Evolutionary conservation across 1,284 basidiomycete species (phyloP).

Genomic region (Fomitopsis schrenkii): DNA sequence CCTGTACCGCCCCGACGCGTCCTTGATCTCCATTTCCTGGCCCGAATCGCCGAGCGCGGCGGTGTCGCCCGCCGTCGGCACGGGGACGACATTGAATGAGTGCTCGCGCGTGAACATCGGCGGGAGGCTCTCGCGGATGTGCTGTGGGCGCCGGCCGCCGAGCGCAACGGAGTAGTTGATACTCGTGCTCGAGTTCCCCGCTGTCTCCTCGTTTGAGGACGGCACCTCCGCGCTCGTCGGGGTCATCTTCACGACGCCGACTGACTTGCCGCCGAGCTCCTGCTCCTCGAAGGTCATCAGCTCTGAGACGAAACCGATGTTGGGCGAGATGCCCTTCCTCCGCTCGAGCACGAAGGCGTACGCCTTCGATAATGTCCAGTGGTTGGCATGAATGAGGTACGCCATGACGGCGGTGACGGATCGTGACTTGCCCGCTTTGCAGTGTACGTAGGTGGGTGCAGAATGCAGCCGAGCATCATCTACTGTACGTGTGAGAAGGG

Average conservation of each 20-base stretch:
- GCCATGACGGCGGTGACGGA: slow-evolving; percentile 97
- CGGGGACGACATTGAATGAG: slow-evolving; percentile 22
- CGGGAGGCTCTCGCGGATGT: slow-evolving; percentile 74
- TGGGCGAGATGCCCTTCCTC: slow-evolving; percentile 91
- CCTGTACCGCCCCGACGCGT: slow-evolving; percentile 76
- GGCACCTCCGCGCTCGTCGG: slow-evolving; percentile 18
- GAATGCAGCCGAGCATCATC: slow-evolving; percentile 90
- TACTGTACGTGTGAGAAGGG: slow-evolving; percentile 26
- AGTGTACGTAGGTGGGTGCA: slow-evolving; percentile 91
- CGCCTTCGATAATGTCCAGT: slow-evolving; percentile 89
- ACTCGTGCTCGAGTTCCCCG: slow-evolving; percentile 18
- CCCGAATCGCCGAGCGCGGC: slow-evolving; percentile 53
- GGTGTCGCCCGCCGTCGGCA: slow-evolving; percentile 28
- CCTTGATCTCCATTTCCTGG: slow-evolving; percentile 83
- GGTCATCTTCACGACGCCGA: slow-evolving; percentile 62
- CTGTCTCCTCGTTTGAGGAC: slow-evolving; percentile 22
- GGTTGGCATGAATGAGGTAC: slow-evolving; percentile 94
- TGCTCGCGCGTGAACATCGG: slow-evolving; percentile 44
- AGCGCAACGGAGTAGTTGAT: slow-evolving; percentile 38
- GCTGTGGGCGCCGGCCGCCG: slow-evolving; percentile 47
- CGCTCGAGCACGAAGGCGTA: slow-evolving; percentile 90
- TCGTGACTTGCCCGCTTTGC: slow-evolving; percentile 93
- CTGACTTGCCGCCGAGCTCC: slow-evolving; percentile 79
- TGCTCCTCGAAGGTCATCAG: slow-evolving; percentile 95
- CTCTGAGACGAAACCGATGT: slow-evolving; percentile 97